Evolutionary conservation across 1,139 yeast genomes (phyloP).

Genomic region (Magnusiomyces fungicola): DNA sequence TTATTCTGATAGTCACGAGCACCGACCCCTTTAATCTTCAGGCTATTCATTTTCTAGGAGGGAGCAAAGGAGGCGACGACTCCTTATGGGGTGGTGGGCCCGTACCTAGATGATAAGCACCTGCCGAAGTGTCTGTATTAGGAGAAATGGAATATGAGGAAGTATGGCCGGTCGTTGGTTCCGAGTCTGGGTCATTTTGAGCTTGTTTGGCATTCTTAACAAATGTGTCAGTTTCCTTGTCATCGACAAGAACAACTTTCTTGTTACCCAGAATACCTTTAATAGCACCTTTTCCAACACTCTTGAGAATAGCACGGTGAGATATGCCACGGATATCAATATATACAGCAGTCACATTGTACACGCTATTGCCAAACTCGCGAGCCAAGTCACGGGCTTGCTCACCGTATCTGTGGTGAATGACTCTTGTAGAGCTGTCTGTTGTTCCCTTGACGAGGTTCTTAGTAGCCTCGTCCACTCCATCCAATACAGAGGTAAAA

Average conservation of each 20-base stretch:
- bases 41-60: too few relatives aligned
- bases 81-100: too few relatives aligned
- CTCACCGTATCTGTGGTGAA: conserved; percentile 13
- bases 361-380: conserved; percentile 10
- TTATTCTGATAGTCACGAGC: too few relatives aligned
- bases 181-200: too few relatives aligned
- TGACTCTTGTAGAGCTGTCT: conserved; percentile 8
- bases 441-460: conserved; percentile 7
- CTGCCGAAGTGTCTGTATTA: too few relatives aligned
- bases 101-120: too few relatives aligned
- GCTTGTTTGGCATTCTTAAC: not conserved
- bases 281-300: conserved; percentile 12
- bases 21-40: too few relatives aligned
- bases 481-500: conserved; percentile 15
- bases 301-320: conserved; percentile 12
- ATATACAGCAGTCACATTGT: conserved; percentile 11
- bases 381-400: conserved; percentile 11
- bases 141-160: too few relatives aligned
- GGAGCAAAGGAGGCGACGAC: too few relatives aligned
- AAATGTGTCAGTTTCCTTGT: not conserved
- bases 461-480: conserved; percentile 11
- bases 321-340: conserved; percentile 14
- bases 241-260: conserved; percentile 1
- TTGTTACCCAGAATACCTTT: conserved; percentile 9
- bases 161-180: too few relatives aligned